Evolutionary conservation across 139 green algal genomes (phyloP), one percentile per base, ranked within the genome.

Genomic region (Zygnema cylindricum): DNA sequence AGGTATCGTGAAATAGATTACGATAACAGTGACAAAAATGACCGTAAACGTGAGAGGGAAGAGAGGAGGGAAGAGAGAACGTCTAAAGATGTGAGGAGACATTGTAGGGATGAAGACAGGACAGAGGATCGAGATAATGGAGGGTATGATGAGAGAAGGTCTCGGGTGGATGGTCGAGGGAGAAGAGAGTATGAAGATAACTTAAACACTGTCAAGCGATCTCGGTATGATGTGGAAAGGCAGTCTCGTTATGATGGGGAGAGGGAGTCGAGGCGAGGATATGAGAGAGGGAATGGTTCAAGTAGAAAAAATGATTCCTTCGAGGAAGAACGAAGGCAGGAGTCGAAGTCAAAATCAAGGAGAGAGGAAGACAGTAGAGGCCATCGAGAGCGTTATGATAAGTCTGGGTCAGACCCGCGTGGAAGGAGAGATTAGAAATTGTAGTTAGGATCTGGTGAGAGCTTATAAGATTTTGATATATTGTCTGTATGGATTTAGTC

Each of bases 351-450:
- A 43, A 79, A 16, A 43, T 3, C 71, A 16, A 41, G 71, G 38
- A 73, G 57, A 73, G 71, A 16, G 71, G 71, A 79, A 43, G 71
- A 79, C 11, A 41, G 71, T 40, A 16, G 21, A 79, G 71, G 71
- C 11, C 71, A 16, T 11, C 3, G 71, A 16, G 36, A 43, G 71
- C 7, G 71, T 7, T 63, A 63, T 16, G 49, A 63, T 7, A 16
- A 63, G 16, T 7, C 7, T 63, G 7, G 7, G 7, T 16, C 49
- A 25, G 7, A 7, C 16, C 7, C 7, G 49, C 49, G 49, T 63
- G 49, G 49, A 16, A 63, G 49, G 49, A 63, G 16, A 63, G 49
- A 63, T 63, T 63, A 63, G 49, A n/a, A n/a, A n/a, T n/a, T n/a
- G n/a, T n/a, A n/a, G n/a, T n/a, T n/a, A n/a, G n/a, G n/a, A n/a